Evolutionary conservation across 441 rosid genomes (phyloP), one percentile per base, ranked within the genome.

Genomic region (Omphalea diandra): DNA sequence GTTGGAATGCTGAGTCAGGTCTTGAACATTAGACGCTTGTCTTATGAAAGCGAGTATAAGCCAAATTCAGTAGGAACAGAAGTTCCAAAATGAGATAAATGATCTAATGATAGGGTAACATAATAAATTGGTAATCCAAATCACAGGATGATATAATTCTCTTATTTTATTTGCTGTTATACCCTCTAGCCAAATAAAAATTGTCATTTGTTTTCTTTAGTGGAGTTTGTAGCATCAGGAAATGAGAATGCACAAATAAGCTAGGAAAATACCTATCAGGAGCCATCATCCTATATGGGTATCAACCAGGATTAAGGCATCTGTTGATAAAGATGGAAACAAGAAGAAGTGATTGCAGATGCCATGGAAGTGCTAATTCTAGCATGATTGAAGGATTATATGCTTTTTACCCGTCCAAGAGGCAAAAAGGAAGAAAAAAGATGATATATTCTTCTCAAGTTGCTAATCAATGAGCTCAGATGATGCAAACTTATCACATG

Each of bases 1-100:
- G 74, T 66, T 78, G 84, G 82, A 83, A 78, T 66, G 76, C 71
- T 70, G 84, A 80, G 44, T 80, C 86, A 71, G 72, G 57, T 47
- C 44, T 50, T 44, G 22, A 64, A 63, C 77, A 55, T 29, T 69
- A 35, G 77, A 71, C n/a, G n/a, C 72, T 66, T 65, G 82, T 74
- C 77, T 63, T 76, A 65, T 73, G 79, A 76, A 15, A 27, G 36
- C 65, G 38, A 49, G 10, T 29, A 66, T 53, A 65, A 32, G 67
- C 32, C 75, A 66, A 72, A 61, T 44, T 27, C 24, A 40, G 40
- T 57, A 38, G 61, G 44, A 67, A 77, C 17, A 29, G 5, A 27
- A 31, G 3, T 29, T 11, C n/a, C n/a, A n/a, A 60, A 7, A 35
- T 35, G 1, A 33, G 26, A 54, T 54, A 15, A 26, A 11, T 53